Evolutionary conservation across 225 moss, liverwort and hornwort species (phyloP).

Genomic region (Thuidium tamariscinum): DNA sequence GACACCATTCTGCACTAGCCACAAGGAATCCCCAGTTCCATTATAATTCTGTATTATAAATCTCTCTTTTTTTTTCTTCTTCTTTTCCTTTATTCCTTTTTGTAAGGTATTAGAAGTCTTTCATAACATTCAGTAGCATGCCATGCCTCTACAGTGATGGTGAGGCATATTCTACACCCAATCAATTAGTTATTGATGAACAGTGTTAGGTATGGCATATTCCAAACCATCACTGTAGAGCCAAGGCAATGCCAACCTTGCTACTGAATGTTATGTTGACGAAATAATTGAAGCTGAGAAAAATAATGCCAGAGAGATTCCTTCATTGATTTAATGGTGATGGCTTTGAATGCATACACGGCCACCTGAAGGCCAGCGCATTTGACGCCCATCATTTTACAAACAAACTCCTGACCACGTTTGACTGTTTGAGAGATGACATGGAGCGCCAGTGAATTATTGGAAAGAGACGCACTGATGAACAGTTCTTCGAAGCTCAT

Average conservation of each 20-base stretch:
- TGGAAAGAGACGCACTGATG: not conserved
- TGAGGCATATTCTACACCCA: no score
- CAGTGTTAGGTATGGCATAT: no score
- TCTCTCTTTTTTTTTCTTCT: no score
- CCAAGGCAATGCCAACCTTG: no score
- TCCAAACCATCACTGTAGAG: no score
- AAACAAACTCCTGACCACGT: not conserved
- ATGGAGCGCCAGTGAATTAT: not conserved
- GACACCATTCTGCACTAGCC: not conserved
- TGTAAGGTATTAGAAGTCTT: no score
- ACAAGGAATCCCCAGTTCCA: not conserved
- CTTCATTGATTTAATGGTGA: not conserved
- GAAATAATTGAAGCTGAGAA: not conserved
- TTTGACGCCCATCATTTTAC: not conserved
- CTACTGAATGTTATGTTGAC: no score
- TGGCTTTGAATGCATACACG: not conserved
- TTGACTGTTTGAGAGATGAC: not conserved
- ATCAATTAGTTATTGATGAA: no score
- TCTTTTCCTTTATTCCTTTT: rapidly evolving
- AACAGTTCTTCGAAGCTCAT: not conserved
- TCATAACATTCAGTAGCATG: no score
- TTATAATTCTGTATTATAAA: not conserved
- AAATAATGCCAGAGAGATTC: not conserved
- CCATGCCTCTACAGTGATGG: no score
- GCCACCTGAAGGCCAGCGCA: not conserved